These are phyloP conservation scores for Jimgerdemannia lactiflua DNA, from an alignment of 192 early-diverging fungal species.

Conservation along the genomic window DNA sequence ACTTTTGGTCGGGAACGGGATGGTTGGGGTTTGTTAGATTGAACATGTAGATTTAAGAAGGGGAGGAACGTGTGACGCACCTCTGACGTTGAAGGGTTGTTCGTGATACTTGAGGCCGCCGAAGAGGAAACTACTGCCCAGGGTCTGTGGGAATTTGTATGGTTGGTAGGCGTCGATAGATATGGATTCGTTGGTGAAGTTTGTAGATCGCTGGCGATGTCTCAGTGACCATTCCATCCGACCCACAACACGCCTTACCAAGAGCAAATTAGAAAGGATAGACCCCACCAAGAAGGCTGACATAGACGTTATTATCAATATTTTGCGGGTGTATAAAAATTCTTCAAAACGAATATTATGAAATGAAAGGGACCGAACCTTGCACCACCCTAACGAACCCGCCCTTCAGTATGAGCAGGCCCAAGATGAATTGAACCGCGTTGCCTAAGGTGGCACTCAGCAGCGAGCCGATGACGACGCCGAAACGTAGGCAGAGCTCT, in stretches of 20 bases:
- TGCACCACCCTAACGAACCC: constrained; percentile 65
- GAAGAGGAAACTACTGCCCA: constrained; percentile 84
- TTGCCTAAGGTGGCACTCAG: constrained; percentile 82
- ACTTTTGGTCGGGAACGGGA: constrained; percentile 19
- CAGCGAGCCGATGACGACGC: constrained; percentile 41
- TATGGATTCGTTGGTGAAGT: too few relatives aligned
- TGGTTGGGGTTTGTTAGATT: neutral
- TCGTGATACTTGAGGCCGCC: constrained; percentile 70
- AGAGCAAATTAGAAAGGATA: constrained; percentile 87
- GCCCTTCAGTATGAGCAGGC: constrained; percentile 58
- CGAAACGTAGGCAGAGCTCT: constrained; percentile 52
- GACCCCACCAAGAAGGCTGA: constrained; percentile 79
- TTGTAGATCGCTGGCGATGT: neutral
- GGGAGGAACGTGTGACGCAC: constrained; percentile 1
- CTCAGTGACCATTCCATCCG: neutral
- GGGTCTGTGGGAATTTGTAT: constrained; percentile 17
- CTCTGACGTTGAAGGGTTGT: constrained; percentile 65
- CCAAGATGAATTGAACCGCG: constrained; percentile 86
- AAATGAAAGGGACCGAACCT: constrained; percentile 18
- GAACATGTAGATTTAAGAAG: too few relatives aligned
- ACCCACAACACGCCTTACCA: constrained; percentile 45
- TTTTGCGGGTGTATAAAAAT: constrained; percentile 10
- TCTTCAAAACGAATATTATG: neutral
- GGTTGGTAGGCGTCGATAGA: too few relatives aligned
- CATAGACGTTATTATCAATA: constrained; percentile 36